phyloP scores from a whole-genome alignment of 441 rosid genomes.

The Francoa sonchifolia region DNA sequence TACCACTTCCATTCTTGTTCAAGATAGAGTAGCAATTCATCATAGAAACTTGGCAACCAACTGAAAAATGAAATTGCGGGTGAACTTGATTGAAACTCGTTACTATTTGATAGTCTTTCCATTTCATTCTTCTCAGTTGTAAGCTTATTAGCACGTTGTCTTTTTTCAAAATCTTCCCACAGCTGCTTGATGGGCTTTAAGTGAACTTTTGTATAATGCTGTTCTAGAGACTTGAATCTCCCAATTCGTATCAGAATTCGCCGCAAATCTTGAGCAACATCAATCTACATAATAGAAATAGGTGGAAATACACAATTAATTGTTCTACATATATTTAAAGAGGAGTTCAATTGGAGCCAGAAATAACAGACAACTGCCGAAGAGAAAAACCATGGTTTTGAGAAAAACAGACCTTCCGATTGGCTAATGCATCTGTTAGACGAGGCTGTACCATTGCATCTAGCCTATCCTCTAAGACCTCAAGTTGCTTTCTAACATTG shows the following conservation, averaged over 20 bases:
- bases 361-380: too few species aligned
- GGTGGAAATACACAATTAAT: constrained; percentile 10
- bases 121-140: constrained; percentile 48
- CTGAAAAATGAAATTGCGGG: constrained; percentile 47
- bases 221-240: constrained; percentile 82
- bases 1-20: constrained; percentile 99
- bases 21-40: constrained; percentile 84
- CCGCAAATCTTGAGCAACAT: constrained; percentile 85
- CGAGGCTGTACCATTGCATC: constrained; percentile 98
- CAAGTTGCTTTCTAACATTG: constrained; percentile 84
- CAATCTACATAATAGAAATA: constrained; percentile 41
- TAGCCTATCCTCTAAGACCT: constrained; percentile 85
- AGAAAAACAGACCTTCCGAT: constrained; percentile 52
- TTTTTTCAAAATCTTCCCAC: constrained; percentile 85
- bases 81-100: constrained; percentile 30
- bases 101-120: constrained; percentile 38
- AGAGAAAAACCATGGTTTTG: not conserved
- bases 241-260: constrained; percentile 94
- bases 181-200: constrained; percentile 71
- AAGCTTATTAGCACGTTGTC: constrained; percentile 46
- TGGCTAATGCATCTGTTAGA: constrained; percentile 79
- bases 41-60: constrained; percentile 93
- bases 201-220: constrained; percentile 81
- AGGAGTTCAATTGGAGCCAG: not conserved
- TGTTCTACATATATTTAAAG: constrained; percentile 6